Evolutionary conservation across 106 monocot species (phyloP).

Genomic region (Allium sativum): DNA sequence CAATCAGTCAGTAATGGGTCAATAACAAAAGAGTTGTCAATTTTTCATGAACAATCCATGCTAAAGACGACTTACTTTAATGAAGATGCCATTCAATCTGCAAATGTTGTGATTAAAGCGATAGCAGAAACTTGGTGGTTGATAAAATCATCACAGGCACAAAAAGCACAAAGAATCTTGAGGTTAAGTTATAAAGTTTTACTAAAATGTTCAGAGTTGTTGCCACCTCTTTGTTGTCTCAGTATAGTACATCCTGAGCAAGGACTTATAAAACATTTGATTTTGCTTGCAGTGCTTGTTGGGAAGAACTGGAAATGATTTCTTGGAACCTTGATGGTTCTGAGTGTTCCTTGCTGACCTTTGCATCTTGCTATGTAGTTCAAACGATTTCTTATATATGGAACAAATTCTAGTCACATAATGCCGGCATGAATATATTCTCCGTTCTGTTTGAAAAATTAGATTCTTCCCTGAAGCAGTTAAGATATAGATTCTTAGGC

Average conservation of each 20-base stretch:
- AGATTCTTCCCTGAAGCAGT: constrained; percentile 29
- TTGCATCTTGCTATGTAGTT: constrained; percentile 42
- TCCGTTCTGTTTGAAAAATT: constrained; percentile 50
- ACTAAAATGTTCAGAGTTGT: not conserved
- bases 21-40: constrained; percentile 5
- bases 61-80: not conserved
- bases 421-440: constrained; percentile 15
- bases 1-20: constrained; percentile 1
- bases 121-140: constrained; percentile 37
- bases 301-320: constrained; percentile 59
- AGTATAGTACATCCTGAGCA: not conserved
- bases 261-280: constrained; percentile 6
- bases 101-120: constrained; percentile 28
- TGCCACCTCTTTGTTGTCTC: not conserved
- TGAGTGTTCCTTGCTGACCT: constrained; percentile 27
- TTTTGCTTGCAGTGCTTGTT: constrained; percentile 42
- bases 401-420: constrained; percentile 26
- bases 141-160: constrained; percentile 22
- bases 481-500: constrained; percentile 50
- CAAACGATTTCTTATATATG: constrained; percentile 38
- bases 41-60: constrained; percentile 1
- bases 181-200: constrained; percentile 29
- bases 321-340: constrained; percentile 15
- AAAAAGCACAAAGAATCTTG: constrained; percentile 24
- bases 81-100: constrained; percentile 18